Evolutionary conservation across 2,329 filamentous ascomycete species (phyloP).

Genomic region (Tricladium varicosporioides): DNA sequence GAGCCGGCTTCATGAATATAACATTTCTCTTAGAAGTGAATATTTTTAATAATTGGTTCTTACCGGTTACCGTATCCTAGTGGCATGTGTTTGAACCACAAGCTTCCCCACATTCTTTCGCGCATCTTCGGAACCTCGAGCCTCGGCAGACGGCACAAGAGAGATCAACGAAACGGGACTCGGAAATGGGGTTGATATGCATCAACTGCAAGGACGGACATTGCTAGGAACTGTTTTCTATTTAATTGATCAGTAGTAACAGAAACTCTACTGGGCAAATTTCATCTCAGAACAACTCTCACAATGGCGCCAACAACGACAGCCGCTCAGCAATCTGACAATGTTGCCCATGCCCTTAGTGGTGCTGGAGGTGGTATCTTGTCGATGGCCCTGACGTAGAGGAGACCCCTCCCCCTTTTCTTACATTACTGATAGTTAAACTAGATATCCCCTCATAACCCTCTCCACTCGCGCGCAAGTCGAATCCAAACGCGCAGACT

Average conservation of each 20-base stretch:
- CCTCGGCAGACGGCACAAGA: not conserved
- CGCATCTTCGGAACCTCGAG: slow-evolving; percentile 4
- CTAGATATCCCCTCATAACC: slow-evolving; percentile 90
- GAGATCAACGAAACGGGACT: slow-evolving; percentile 8
- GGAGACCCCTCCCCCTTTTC: slow-evolving; percentile 13
- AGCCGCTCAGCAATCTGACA: slow-evolving; percentile 71
- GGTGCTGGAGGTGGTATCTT: slow-evolving; percentile 91
- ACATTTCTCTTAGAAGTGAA: too few relatives aligned
- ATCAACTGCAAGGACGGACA: slow-evolving; percentile 5
- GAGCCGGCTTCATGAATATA: too few relatives aligned
- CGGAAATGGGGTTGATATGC: slow-evolving; percentile 19
- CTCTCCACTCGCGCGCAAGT: slow-evolving; percentile 97
- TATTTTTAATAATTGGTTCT: too few relatives aligned
- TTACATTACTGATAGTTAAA: slow-evolving; percentile 6
- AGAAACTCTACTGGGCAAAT: not conserved
- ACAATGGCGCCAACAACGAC: slow-evolving; percentile 30
- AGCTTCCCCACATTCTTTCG: slow-evolving; percentile 8
- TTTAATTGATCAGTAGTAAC: not conserved
- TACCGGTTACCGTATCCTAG: too few relatives aligned
- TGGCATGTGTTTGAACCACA: too few relatives aligned
- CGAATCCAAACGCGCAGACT: slow-evolving; percentile 89
- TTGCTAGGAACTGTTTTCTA: slow-evolving; percentile 3
- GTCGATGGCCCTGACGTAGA: slow-evolving; percentile 91
- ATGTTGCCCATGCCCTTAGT: slow-evolving; percentile 91
- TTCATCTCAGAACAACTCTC: not conserved